phyloP scores from a whole-genome alignment of 1,284 basidiomycete genomes.

The Puccinia triticina region DNA sequence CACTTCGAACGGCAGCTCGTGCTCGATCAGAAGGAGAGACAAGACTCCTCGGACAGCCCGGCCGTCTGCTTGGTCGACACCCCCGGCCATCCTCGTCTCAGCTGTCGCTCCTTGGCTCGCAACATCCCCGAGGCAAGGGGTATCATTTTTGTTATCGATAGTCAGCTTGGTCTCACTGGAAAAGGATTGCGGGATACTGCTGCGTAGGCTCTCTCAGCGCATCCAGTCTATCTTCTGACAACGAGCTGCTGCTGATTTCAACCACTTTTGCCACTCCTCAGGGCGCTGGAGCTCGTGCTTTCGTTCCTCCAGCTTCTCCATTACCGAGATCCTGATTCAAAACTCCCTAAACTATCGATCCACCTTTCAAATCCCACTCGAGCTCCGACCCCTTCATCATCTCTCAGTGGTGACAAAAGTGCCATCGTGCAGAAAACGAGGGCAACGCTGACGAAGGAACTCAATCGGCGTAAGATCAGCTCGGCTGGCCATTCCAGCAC shows the following conservation, averaged over 20 bases:
- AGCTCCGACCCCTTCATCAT: not conserved
- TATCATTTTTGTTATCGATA: conserved; percentile 49
- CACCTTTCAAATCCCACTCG: conserved; percentile 20
- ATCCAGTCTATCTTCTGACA: too few species aligned
- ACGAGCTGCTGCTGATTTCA: not conserved
- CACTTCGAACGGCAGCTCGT: conserved; percentile 7
- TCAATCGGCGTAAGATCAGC: conserved; percentile 41
- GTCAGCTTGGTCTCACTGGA: conserved; percentile 45
- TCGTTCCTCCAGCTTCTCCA: conserved; percentile 39
- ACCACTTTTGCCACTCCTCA: not conserved
- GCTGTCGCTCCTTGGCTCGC: conserved; percentile 34
- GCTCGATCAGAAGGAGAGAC: not conserved
- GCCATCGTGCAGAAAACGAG: conserved; percentile 34
- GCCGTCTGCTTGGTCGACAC: conserved; percentile 42
- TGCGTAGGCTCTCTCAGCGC: not conserved
- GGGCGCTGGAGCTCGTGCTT: conserved; percentile 37
- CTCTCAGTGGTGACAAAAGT: not conserved
- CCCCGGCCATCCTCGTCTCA: conserved; percentile 46
- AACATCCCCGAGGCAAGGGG: conserved; percentile 14
- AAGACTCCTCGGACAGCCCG: not conserved
- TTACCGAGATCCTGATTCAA: conserved; percentile 13
- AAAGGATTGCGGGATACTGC: conserved; percentile 48
- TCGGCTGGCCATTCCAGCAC: conserved; percentile 12
- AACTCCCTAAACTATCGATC: conserved; percentile 38
- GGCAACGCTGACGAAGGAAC: conserved; percentile 33